Evolutionary conservation across 371 early-diverging fungal species (phyloP), one percentile per base, ranked within the genome.

Genomic region (Mortierella polycephala): DNA sequence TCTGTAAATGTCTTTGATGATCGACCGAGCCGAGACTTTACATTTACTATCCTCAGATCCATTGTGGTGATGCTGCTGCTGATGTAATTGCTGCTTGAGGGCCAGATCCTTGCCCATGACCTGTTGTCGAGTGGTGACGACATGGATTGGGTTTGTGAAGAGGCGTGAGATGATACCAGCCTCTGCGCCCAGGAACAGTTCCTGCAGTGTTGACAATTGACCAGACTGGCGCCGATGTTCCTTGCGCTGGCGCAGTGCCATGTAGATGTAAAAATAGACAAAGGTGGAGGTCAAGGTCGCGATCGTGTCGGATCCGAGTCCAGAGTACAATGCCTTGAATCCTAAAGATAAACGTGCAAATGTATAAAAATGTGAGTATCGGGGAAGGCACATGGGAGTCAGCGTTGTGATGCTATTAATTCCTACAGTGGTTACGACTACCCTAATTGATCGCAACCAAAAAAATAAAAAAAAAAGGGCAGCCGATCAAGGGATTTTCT

Each of bases 261-360:
- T 86, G 61, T 89, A 89, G 58, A 87, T 84, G 60, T 89, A 89
- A 63, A 87, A 87, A 62, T 87, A 89, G n/a, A 87, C 84, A 60
- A 89, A 89, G 60, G 85, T 89, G 20, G 89, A 89, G 5, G 84
- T 64, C 20, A 89, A 72, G 0, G 89, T 87, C 4, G 89, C 89
- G 11, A 87, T 16, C 0, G 88, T 87, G 71, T 89, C 88, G 8
- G 89, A 82, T 30, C 80, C 86, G 16, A 89, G 69, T 10, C 89
- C 89, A 42, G 84, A 83, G 68, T 89, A 89, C 13, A 89, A 67
- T 9, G 83, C 88, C 10, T 73, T 60, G n/a, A 89, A 50, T 0
- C 87, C 89, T 30, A 30, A 30, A 30, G 4, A 30, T 30, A 30
- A 30, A 30, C 30, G 4, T 30, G 30, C 30, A 30, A 30, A 30